Evolutionary conservation across 306 rosid species (phyloP).

Genomic region (Datisca glomerata): DNA sequence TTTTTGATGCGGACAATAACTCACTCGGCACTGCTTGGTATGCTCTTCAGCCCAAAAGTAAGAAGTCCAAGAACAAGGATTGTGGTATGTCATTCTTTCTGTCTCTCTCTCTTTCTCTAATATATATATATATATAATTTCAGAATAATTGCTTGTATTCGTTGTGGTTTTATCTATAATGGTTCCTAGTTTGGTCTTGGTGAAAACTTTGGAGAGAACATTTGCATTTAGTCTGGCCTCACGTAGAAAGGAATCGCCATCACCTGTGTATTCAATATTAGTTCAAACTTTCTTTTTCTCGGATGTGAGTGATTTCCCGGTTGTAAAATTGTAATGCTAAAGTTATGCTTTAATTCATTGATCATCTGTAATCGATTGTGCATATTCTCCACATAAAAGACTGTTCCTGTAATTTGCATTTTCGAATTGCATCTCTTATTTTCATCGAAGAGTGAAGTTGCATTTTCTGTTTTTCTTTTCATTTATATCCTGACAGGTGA

Average conservation of each 20-base stretch:
- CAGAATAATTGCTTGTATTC: no score
- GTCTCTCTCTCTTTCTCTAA: no score
- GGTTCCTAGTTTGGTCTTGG: no score
- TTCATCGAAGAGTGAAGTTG: constrained; percentile 9
- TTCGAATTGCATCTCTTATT: not conserved
- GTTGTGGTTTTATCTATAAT: no score
- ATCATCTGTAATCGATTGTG: not conserved
- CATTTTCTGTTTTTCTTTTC: constrained; percentile 9
- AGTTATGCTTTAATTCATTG: not conserved
- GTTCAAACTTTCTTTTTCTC: no score
- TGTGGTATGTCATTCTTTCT: constrained; percentile 43
- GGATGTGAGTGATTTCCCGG: no score
- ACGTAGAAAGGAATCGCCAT: no score
- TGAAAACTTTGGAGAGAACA: no score
- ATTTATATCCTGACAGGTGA: constrained; percentile 38
- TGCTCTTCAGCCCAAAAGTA: constrained; percentile 56
- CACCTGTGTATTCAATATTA: no score
- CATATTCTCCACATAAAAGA: not conserved
- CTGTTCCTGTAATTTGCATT: not conserved
- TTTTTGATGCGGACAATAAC: constrained; percentile 50
- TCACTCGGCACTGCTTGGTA: constrained; percentile 64
- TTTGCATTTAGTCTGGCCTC: no score
- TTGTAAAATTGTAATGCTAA: not conserved
- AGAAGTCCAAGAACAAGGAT: constrained; percentile 55
- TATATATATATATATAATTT: no score